A percentile compares a stretch with the other conserved stretches of the same genome.
phyloP scores from a whole-genome alignment of 805 yeast genomes.

The Ascoidea tarda region DNA sequence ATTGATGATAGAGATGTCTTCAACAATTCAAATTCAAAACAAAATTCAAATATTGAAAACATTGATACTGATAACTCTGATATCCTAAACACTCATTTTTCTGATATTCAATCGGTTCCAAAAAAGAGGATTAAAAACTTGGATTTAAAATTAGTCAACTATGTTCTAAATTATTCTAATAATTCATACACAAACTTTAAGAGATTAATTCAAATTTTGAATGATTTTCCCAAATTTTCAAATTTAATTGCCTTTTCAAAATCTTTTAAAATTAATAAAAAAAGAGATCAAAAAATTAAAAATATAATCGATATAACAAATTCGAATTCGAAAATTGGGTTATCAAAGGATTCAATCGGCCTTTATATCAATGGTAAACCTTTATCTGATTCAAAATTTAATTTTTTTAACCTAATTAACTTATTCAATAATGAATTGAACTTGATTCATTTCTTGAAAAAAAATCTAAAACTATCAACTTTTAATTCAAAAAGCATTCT shows the following conservation, averaged over 20 bases:
- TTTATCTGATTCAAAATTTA: constrained; percentile 29
- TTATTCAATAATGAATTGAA: constrained; percentile 23
- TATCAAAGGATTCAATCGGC: constrained; percentile 27
- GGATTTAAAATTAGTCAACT: constrained; percentile 26
- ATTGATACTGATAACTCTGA: neutral
- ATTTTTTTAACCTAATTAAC: constrained; percentile 26
- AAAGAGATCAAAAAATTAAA: constrained; percentile 6
- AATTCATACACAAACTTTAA: constrained; percentile 19
- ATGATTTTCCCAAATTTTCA: constrained; percentile 44
- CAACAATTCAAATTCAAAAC: constrained; percentile 6
- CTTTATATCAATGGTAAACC: constrained; percentile 62
- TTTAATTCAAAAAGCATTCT: constrained; percentile 22
- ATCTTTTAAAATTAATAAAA: constrained; percentile 7
- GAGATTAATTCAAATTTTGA: constrained; percentile 24
- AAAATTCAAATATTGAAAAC: neutral
- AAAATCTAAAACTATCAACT: constrained; percentile 20
- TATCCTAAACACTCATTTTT: constrained; percentile 13
- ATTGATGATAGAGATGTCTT: constrained; percentile 40
- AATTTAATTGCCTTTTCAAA: constrained; percentile 19
- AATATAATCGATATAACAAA: constrained; percentile 16
- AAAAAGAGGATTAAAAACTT: constrained; percentile 21
- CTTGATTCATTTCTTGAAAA: constrained; percentile 14
- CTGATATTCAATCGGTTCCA: constrained; percentile 18
- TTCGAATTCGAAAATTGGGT: constrained; percentile 23
- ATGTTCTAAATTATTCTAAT: constrained; percentile 11